phyloP scores from a whole-genome alignment of 2,329 filamentous ascomycete species.

The Paracoccidioides lutzii region DNA sequence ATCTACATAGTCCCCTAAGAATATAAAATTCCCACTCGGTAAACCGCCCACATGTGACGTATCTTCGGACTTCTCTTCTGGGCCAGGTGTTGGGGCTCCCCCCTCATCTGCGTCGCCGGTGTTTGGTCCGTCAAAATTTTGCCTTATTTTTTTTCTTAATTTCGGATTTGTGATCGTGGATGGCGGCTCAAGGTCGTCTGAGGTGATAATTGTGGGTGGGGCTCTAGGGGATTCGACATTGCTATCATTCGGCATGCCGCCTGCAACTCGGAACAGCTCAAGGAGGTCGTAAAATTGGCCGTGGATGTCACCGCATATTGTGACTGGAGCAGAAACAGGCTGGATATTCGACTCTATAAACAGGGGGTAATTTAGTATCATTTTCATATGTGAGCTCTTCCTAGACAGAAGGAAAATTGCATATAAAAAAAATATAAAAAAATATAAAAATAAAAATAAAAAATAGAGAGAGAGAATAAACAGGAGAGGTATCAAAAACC shows the following conservation, averaged over 20 bases:
- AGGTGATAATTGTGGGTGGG: constrained; percentile 62
- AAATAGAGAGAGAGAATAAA: too few relatives aligned
- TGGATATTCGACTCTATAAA: constrained; percentile 87
- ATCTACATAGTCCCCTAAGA: constrained; percentile 62
- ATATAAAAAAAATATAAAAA: neutral
- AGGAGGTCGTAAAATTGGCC: constrained; percentile 97
- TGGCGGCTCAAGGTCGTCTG: constrained; percentile 85
- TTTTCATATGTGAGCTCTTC: neutral
- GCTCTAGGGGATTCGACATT: constrained; percentile 56
- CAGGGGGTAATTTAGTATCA: neutral
- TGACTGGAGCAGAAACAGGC: constrained; percentile 91
- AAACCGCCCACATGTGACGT: constrained; percentile 18
- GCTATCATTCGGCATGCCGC: constrained; percentile 73
- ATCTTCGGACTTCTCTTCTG: constrained; percentile 18
- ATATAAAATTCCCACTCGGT: constrained; percentile 57
- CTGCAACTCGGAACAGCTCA: constrained; percentile 90
- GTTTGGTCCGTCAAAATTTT: constrained; percentile 21
- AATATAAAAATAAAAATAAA: neutral
- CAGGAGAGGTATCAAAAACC: constrained; percentile 39
- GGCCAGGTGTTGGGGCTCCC: constrained; percentile 9
- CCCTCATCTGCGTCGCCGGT: constrained; percentile 21
- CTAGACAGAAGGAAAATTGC: neutral
- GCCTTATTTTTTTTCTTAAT: constrained; percentile 71
- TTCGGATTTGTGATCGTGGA: constrained; percentile 80
- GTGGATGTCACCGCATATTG: constrained; percentile 95